Percentiles rank a stretch among this genome's conserved stretches.
These are phyloP conservation scores for Bauhinia variegata DNA, from an alignment of 306 rosid species.

Conservation along the genomic window DNA sequence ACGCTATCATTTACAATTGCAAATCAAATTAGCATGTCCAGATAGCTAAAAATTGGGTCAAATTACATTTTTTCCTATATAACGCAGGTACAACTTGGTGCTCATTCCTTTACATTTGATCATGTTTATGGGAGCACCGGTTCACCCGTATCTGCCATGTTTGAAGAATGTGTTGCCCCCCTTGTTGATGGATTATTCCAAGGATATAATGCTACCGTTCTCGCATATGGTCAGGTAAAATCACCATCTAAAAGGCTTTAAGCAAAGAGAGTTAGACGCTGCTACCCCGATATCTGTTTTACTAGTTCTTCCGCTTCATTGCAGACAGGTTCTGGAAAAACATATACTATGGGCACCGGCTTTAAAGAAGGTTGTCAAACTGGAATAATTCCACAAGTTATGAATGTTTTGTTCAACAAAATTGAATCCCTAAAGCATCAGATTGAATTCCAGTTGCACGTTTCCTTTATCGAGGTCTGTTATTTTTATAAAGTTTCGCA, in stretches of 20 bases:
- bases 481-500: conserved; percentile 13
- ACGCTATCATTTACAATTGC: conserved; percentile 14
- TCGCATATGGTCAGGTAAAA: conserved; percentile 97
- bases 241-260: conserved; percentile 5
- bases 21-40: background rate
- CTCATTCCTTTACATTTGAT: conserved; percentile 96
- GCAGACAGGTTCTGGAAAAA: conserved; percentile 99
- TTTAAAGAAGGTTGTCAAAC: conserved; percentile 76
- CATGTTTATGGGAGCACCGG: conserved; percentile 96
- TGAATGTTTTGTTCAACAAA: conserved; percentile 86
- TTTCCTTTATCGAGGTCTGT: conserved; percentile 96
- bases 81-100: conserved; percentile 90
- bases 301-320: conserved; percentile 46
- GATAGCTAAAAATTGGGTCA: conserved; percentile 13
- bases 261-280: conserved; percentile 10
- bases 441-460: conserved; percentile 90
- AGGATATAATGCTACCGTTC: conserved; percentile 99
- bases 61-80: conserved; percentile 28
- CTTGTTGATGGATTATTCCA: conserved; percentile 95
- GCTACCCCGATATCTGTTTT: conserved; percentile 30
- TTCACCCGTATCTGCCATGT: conserved; percentile 80
- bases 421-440: conserved; percentile 78
- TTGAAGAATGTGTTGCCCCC: conserved; percentile 83
- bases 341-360: conserved; percentile 99
- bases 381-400: conserved; percentile 92